Conservation (phyloP, 1,284 basidiomycete genomes). For the Spongispora temasekensis region DNA sequence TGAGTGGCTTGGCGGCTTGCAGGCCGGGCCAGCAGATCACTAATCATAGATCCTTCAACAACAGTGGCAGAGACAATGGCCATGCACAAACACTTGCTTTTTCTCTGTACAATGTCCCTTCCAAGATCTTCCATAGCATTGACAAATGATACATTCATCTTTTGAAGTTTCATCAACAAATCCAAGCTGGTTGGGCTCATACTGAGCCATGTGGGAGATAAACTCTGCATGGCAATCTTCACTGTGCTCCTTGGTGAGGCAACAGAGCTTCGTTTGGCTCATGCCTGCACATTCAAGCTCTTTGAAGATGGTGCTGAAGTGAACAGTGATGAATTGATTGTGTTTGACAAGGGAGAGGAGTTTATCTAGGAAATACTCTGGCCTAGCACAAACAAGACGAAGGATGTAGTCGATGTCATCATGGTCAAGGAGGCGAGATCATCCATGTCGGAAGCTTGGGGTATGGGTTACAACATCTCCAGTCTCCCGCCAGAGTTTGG, state of each 20-base stretch:
- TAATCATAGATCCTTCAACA: neutral
- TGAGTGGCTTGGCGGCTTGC: no score
- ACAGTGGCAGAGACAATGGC: neutral
- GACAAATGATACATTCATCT: neutral
- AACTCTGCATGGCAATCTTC: neutral
- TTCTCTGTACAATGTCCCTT: neutral
- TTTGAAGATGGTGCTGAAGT: conserved; percentile 29
- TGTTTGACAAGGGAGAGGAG: neutral
- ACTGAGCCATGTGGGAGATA: neutral
- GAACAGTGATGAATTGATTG: conserved; percentile 20
- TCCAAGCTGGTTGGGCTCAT: neutral
- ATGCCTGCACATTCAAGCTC: conserved; percentile 18
- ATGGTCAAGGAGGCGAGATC: no score
- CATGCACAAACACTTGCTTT: neutral
- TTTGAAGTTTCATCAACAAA: neutral
- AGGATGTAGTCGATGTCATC: no score
- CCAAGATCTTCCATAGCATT: neutral
- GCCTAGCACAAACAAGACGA: no score
- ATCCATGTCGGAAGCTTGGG: no score
- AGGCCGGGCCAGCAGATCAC: no score
- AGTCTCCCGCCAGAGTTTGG: no score
- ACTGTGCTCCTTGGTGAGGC: neutral
- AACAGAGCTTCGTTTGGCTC: neutral
- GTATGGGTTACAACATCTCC: no score
- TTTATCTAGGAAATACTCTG: neutral